Percentiles rank a stretch among this genome's conserved stretches.
Evolutionary conservation across 805 yeast genomes (phyloP).

Genomic region (Lachancea dasiensis): DNA sequence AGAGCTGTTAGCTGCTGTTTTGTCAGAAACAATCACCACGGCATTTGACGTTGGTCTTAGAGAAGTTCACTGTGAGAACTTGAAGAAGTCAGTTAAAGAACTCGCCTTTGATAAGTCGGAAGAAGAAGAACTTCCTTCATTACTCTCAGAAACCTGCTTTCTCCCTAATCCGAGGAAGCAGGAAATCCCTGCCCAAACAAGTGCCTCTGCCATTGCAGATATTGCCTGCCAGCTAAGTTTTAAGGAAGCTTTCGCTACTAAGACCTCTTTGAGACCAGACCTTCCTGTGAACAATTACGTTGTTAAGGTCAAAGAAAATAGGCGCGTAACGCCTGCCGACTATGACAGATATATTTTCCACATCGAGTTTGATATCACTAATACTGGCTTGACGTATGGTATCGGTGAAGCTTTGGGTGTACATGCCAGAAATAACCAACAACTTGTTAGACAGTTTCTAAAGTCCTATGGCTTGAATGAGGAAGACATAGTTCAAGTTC

Average conservation of each 20-base stretch:
- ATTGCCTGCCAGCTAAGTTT: slow-evolving; percentile 69
- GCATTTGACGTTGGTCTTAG: slow-evolving; percentile 39
- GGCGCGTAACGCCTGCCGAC: slow-evolving; percentile 81
- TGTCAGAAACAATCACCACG: slow-evolving; percentile 58
- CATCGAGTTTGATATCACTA: slow-evolving; percentile 85
- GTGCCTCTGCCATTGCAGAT: slow-evolving; percentile 38
- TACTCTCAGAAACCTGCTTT: slow-evolving; percentile 61
- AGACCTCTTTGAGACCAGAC: slow-evolving; percentile 76
- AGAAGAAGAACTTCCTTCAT: slow-evolving; percentile 37
- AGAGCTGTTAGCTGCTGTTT: slow-evolving; percentile 68
- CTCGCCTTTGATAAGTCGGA: slow-evolving; percentile 35
- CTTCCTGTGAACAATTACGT: slow-evolving; percentile 77
- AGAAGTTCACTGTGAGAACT: slow-evolving; percentile 14
- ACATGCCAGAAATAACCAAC: slow-evolving; percentile 77
- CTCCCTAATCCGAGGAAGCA: slow-evolving; percentile 50
- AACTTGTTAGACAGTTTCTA: slow-evolving; percentile 63
- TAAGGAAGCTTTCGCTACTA: slow-evolving; percentile 66
- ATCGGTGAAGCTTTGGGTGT: slow-evolving; percentile 97
- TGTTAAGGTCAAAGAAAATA: slow-evolving; percentile 86
- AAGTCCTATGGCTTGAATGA: slow-evolving; percentile 65
- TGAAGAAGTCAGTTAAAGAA: slow-evolving; percentile 19
- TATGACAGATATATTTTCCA: slow-evolving; percentile 95
- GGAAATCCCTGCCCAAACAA: slow-evolving; percentile 35
- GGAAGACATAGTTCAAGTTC: slow-evolving; percentile 60
- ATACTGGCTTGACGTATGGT: slow-evolving; percentile 85